Conservation (phyloP, 331 rosid genomes). For the Malus hybrid region DNA sequence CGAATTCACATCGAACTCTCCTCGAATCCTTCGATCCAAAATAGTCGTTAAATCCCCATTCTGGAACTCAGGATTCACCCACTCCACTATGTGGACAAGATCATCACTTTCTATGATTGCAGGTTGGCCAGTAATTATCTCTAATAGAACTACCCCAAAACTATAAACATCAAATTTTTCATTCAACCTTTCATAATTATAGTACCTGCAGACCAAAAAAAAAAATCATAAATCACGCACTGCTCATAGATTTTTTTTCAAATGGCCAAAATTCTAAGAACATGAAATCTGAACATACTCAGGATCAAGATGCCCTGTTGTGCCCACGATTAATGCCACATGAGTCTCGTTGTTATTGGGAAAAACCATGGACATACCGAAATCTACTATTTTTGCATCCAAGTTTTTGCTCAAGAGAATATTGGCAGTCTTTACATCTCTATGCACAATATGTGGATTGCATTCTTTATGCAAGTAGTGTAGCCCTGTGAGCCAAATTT, state of each 20-base stretch:
- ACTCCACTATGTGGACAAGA: no score
- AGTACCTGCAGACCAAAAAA: constrained; percentile 31
- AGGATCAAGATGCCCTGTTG: constrained; percentile 74
- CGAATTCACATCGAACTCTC: no score
- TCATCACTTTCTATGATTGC: constrained; percentile 35
- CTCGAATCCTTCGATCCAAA: no score
- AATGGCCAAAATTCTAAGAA: no score
- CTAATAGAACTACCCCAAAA: constrained; percentile 34
- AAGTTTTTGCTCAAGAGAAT: constrained; percentile 53
- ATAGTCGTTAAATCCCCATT: no score
- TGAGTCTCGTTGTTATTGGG: neutral
- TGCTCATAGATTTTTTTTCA: no score
- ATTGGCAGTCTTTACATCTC: constrained; percentile 67
- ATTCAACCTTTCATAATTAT: constrained; percentile 25
- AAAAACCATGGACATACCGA: constrained; percentile 46
- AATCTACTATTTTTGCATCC: constrained; percentile 69
- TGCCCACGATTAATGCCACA: constrained; percentile 40
- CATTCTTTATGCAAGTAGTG: constrained; percentile 67
- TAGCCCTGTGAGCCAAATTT: no score
- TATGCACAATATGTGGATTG: constrained; percentile 55
- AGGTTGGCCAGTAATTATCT: constrained; percentile 49
- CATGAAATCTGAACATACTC: constrained; percentile 29
- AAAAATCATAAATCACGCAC: no score
- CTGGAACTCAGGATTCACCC: no score
- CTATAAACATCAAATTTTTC: constrained; percentile 63